phyloP scores from a whole-genome alignment of 106 monocot species.

The Chionographis japonica region DNA sequence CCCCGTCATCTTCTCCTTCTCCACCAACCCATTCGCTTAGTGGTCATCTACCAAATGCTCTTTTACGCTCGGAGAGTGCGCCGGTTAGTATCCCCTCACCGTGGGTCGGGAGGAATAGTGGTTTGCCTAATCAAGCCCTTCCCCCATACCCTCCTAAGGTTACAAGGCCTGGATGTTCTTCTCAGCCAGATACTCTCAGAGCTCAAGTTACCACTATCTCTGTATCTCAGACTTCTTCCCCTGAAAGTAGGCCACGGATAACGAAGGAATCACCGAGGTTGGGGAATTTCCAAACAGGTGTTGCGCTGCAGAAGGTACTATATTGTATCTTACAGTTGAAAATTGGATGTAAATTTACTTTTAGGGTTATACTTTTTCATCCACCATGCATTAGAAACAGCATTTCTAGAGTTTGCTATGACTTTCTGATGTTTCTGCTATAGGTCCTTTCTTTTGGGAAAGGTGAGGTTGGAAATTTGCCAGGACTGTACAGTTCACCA shows the following conservation, averaged over 20 bases:
- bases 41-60: conserved; percentile 15
- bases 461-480: conserved; percentile 29
- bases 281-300: conserved; percentile 14
- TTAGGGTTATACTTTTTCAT: too few relatives aligned
- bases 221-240: conserved; percentile 23
- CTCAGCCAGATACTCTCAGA: conserved; percentile 15
- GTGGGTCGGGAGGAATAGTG: conserved; percentile 4
- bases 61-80: conserved; percentile 56
- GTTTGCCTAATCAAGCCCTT: conserved; percentile 11
- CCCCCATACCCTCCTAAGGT: conserved; percentile 26
- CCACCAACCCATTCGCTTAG: conserved; percentile 23
- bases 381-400: background rate
- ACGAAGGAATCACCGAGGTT: conserved; percentile 18
- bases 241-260: conserved; percentile 18
- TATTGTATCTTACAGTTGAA: background rate
- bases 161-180: conserved; percentile 12
- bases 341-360: background rate
- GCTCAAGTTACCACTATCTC: conserved; percentile 14
- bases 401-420: background rate
- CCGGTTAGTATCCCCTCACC: conserved; percentile 36
- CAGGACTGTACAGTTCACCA: conserved; percentile 27
- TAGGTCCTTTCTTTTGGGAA: conserved; percentile 39
- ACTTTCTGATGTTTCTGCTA: background rate
- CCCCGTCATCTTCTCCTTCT: conserved; percentile 47
- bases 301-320: conserved; percentile 36